These are phyloP conservation scores for Aspergillus ruber DNA, from an alignment of 2,329 filamentous ascomycete genomes.

Conservation along the genomic window DNA sequence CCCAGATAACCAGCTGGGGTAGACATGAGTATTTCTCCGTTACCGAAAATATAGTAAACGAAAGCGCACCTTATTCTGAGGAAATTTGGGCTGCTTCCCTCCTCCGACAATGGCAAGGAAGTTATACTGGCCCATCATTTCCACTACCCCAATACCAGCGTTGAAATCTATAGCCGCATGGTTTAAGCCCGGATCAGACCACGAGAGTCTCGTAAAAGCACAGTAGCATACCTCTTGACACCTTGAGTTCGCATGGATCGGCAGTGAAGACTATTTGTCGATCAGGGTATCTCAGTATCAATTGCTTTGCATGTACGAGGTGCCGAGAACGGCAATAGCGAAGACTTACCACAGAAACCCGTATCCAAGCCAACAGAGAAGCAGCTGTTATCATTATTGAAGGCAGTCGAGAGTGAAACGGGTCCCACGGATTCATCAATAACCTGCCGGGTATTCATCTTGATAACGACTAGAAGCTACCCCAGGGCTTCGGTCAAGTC, in stretches of 20 bases:
- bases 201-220: background rate
- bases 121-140: slow-evolving; percentile 82
- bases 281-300: slow-evolving; percentile 10
- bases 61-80: slow-evolving; percentile 66
- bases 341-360: slow-evolving; percentile 68
- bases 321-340: slow-evolving; percentile 1
- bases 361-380: slow-evolving; percentile 83
- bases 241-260: slow-evolving; percentile 63
- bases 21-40: background rate
- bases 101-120: slow-evolving; percentile 87
- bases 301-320: slow-evolving; percentile 1
- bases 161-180: slow-evolving; percentile 58
- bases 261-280: slow-evolving; percentile 60
- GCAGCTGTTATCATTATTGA: slow-evolving; percentile 77
- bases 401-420: slow-evolving; percentile 72
- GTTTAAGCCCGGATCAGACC: background rate
- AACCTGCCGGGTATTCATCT: slow-evolving; percentile 82
- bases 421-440: slow-evolving; percentile 72
- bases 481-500: background rate
- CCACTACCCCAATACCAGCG: slow-evolving; percentile 71
- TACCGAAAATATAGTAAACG: too few species aligned
- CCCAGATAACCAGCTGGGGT: slow-evolving; percentile 71
- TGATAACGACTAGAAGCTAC: slow-evolving; percentile 11
- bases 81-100: slow-evolving; percentile 75
- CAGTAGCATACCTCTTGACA: slow-evolving; percentile 48